phyloP scores from a whole-genome alignment of 2,329 filamentous ascomycete genomes.

The Colletotrichum phormii region DNA sequence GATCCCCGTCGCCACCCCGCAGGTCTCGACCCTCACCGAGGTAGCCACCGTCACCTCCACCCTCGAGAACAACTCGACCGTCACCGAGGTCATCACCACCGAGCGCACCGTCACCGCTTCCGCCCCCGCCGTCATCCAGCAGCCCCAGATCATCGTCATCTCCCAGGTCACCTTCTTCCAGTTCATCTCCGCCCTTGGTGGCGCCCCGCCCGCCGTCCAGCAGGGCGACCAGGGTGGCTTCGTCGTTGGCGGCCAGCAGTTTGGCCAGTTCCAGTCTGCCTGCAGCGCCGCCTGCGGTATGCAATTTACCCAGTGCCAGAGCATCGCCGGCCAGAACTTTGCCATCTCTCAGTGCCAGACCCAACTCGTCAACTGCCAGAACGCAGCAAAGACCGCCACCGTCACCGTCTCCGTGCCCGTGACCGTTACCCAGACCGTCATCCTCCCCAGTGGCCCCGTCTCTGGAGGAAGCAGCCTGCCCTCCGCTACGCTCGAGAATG shows the following conservation, averaged over 20 bases:
- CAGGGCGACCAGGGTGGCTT: conserved; percentile 35
- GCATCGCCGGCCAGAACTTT: conserved; percentile 35
- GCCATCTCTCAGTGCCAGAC: conserved; percentile 39
- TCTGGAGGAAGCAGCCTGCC: conserved; percentile 17
- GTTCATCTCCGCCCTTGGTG: conserved; percentile 37
- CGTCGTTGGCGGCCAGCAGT: conserved; percentile 35
- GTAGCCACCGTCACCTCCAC: conserved; percentile 22
- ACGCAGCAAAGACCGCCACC: conserved; percentile 35
- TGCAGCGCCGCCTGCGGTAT: conserved; percentile 37
- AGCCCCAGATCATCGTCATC: conserved; percentile 37
- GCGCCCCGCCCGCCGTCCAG: conserved; percentile 31
- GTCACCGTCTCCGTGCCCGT: conserved; percentile 35
- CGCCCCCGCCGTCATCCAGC: conserved; percentile 25
- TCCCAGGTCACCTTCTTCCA: conserved; percentile 37
- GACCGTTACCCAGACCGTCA: conserved; percentile 36
- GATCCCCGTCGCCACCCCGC: conserved; percentile 15
- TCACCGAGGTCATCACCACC: conserved; percentile 35
- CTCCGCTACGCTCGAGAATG: conserved; percentile 19
- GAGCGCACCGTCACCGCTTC: conserved; percentile 30
- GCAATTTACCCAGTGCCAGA: conserved; percentile 37
- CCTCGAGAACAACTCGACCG: conserved; percentile 26
- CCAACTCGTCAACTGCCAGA: conserved; percentile 35
- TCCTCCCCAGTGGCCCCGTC: conserved; percentile 30
- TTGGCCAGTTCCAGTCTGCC: conserved; percentile 36
- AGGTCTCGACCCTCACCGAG: conserved; percentile 29